These are phyloP conservation scores for Calonectria ilicicola DNA, from an alignment of 2,329 filamentous ascomycete species.

Conservation along the genomic window DNA sequence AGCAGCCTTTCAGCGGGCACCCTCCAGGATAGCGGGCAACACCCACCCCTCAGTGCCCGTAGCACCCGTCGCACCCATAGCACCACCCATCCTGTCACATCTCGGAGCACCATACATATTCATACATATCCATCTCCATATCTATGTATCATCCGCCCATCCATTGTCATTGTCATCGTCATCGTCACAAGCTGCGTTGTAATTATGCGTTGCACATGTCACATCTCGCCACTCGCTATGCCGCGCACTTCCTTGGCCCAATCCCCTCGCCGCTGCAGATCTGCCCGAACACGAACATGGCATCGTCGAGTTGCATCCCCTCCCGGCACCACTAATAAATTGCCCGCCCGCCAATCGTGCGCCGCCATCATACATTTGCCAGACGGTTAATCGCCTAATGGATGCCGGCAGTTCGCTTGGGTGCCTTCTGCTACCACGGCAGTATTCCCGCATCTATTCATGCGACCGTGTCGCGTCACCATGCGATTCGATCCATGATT, in stretches of 20 bases:
- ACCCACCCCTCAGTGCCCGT: no score
- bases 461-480: slow-evolving; percentile 4
- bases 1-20: no score
- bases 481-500: neutral
- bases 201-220: neutral
- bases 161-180: no score
- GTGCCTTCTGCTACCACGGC: slow-evolving; percentile 1
- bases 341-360: slow-evolving; percentile 1
- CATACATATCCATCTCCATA: no score
- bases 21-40: no score
- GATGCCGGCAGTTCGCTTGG: slow-evolving; percentile 7
- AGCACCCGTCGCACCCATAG: no score
- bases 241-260: neutral
- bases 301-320: neutral
- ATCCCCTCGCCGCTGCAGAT: neutral
- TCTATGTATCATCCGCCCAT: no score
- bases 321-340: slow-evolving; percentile 4
- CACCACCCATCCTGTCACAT: neutral
- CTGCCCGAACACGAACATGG: slow-evolving; percentile 5
- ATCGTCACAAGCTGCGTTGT: neutral
- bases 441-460: slow-evolving; percentile 6
- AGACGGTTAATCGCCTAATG: neutral
- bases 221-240: slow-evolving; percentile 8
- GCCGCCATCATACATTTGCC: neutral
- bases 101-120: no score